These are phyloP conservation scores for Alternaria gansuensis DNA, from an alignment of 2,329 filamentous ascomycete genomes.

Conservation along the genomic window DNA sequence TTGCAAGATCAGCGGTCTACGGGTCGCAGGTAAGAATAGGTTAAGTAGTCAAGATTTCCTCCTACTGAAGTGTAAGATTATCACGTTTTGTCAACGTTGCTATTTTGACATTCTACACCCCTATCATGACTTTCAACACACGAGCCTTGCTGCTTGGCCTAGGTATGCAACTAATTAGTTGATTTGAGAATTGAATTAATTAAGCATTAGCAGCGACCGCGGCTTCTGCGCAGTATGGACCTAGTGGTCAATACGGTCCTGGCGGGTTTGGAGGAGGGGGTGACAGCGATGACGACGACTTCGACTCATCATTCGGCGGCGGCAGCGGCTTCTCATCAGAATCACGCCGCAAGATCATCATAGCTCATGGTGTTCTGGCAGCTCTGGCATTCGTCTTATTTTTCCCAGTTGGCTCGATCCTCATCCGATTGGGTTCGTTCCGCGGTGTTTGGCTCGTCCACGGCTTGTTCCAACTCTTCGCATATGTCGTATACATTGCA, in stretches of 20 bases:
- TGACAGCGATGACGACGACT: constrained; percentile 12
- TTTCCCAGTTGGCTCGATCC: constrained; percentile 57
- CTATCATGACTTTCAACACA: constrained; percentile 21
- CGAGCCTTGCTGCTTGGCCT: constrained; percentile 24
- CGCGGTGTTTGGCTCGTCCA: constrained; percentile 55
- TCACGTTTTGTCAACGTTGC: not conserved
- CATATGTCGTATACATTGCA: constrained; percentile 58
- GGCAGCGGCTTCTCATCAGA: constrained; percentile 9
- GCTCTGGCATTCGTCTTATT: constrained; percentile 56
- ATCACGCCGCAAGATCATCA: constrained; percentile 41
- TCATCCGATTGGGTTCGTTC: constrained; percentile 55
- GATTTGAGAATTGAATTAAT: constrained; percentile 11
- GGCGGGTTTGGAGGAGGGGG: constrained; percentile 16
- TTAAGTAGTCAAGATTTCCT: constrained; percentile 12
- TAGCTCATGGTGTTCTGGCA: constrained; percentile 56
- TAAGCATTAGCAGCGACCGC: constrained; percentile 15
- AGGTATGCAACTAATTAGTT: constrained; percentile 16
- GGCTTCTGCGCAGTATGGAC: constrained; percentile 29
- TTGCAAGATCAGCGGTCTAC: constrained; percentile 10
- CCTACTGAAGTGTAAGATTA: not conserved
- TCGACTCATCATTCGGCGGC: constrained; percentile 15
- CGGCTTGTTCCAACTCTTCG: constrained; percentile 59
- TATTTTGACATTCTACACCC: not conserved
- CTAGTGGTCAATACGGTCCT: constrained; percentile 20
- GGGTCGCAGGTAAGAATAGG: constrained; percentile 12